These are phyloP conservation scores for Fusarium nematophilum DNA, from an alignment of 2,329 filamentous ascomycete genomes.

Conservation along the genomic window DNA sequence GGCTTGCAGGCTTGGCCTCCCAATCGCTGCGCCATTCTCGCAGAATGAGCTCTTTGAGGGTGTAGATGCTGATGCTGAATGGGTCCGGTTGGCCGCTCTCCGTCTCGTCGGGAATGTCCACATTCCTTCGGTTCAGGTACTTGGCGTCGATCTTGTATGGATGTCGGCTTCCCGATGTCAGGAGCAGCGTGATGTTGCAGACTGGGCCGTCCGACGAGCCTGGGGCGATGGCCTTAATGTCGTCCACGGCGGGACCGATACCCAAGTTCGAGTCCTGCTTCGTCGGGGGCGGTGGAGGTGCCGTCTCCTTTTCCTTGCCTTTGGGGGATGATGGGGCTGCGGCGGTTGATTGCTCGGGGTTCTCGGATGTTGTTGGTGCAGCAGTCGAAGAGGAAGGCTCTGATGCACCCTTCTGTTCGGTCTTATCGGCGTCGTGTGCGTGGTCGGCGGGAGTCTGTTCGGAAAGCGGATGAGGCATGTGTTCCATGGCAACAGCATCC, in stretches of 20 bases:
- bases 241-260: conserved; percentile 57
- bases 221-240: conserved; percentile 52
- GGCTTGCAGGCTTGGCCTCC: conserved; percentile 87
- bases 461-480: conserved; percentile 43
- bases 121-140: conserved; percentile 84
- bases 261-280: conserved; percentile 54
- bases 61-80: conserved; percentile 92
- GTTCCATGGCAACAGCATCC: conserved; percentile 54
- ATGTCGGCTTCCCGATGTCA: conserved; percentile 84
- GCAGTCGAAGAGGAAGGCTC: conserved; percentile 31
- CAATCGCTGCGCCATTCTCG: conserved; percentile 93
- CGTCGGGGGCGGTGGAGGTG: conserved; percentile 42
- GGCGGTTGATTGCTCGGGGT: conserved; percentile 31
- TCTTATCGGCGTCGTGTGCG: conserved; percentile 28
- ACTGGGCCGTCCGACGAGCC: conserved; percentile 52
- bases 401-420: conserved; percentile 27
- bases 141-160: conserved; percentile 90
- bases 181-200: conserved; percentile 83
- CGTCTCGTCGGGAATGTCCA: conserved; percentile 76
- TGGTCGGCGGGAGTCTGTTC: conserved; percentile 29
- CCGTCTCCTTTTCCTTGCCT: conserved; percentile 50
- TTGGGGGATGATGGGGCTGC: conserved; percentile 43
- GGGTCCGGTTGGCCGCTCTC: conserved; percentile 75
- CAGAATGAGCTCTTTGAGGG: conserved; percentile 92
- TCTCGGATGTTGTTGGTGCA: conserved; percentile 32